Evolutionary conservation across 768 basidiomycete species (phyloP), one percentile per base, ranked within the genome.

Genomic region (Phylloporus arenicola): DNA sequence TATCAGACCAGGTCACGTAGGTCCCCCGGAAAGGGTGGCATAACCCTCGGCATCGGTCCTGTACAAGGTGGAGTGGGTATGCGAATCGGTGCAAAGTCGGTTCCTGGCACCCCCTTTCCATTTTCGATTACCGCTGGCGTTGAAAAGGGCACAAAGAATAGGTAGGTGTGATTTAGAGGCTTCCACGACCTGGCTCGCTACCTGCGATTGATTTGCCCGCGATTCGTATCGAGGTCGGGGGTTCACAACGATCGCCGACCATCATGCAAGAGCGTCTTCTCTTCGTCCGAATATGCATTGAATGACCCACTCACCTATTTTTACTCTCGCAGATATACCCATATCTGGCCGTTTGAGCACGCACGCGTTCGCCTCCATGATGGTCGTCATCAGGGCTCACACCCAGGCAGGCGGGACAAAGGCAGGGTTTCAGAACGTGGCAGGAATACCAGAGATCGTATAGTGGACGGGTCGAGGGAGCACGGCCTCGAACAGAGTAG

Each of bases 311-410:
- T 63, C 39, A 57, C 48, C 14, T 19, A 4, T 45, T 31, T 45
- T 7, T 24, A 35, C 27, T 12, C 19, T 13, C 24, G 16, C 55
- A 92, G 92, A 54, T 98, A 96, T 71, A 85, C 87, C 52, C 88
- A 98, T 64, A 96, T 98, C 50, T 98, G 93, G 91, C 95, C 95
- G 0, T 97, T 93, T 56, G 93, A 95, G 63, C 92, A 94, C 61
- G 87, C 94, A 19, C 84, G 95, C 34, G 93, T 97, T 4, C 78
- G 85, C 42, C 73, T 97, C 9, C 68, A 68, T 20, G 68, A 68
- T 39, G 53, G 46, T 72, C 76, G 52, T 61, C 64, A 53, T 58
- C 65, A 56, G 40, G 67, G 65, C 20, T 69, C 63, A 16, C 63
- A 67, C 46, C 45, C 24, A 2, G 55, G 60, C 27, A 68, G 52